Percentiles rank a stretch among this genome's conserved stretches.
Conservation (phyloP, 192 early-diverging fungal genomes). For the Entophlyctis helioformis region DNA sequence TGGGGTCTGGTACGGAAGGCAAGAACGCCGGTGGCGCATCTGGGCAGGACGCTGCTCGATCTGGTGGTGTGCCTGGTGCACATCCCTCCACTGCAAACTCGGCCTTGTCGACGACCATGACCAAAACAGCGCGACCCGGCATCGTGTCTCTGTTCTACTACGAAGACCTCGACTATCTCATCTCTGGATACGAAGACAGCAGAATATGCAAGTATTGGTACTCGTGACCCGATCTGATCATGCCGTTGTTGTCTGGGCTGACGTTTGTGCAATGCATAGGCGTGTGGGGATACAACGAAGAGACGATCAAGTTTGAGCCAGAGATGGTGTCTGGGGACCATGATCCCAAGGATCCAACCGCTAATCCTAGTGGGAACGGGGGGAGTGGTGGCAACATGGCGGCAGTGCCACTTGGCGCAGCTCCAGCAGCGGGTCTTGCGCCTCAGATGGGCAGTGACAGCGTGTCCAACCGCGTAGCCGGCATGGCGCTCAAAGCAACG, state of each 20-base stretch:
- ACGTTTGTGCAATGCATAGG: constrained; percentile 4
- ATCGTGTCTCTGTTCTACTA: constrained; percentile 35
- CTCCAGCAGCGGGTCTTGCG: neutral
- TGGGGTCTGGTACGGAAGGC: neutral
- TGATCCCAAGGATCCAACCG: constrained; percentile 10
- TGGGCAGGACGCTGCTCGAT: too few relatives aligned
- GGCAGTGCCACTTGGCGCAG: too few relatives aligned
- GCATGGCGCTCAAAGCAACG: constrained; percentile 37
- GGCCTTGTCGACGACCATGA: too few relatives aligned
- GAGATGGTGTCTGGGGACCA: constrained; percentile 9
- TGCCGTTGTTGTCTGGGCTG: too few relatives aligned
- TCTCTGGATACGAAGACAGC: constrained; percentile 42
- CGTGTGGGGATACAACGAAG: constrained; percentile 49
- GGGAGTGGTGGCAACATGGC: too few relatives aligned
- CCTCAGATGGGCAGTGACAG: constrained; percentile 11
- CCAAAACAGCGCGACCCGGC: constrained; percentile 11
- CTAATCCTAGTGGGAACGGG: too few relatives aligned
- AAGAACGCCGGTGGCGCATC: neutral
- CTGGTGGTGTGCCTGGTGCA: too few relatives aligned
- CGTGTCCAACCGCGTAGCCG: constrained; percentile 41
- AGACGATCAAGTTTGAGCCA: constrained; percentile 24
- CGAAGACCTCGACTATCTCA: constrained; percentile 39
- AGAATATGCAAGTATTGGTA: constrained; percentile 23
- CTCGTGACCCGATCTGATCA: too few relatives aligned
- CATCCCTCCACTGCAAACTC: too few relatives aligned